Percentiles rank a stretch among this genome's conserved stretches.
phyloP scores from a whole-genome alignment of 441 rosid species.

The Mallotus japonicus region DNA sequence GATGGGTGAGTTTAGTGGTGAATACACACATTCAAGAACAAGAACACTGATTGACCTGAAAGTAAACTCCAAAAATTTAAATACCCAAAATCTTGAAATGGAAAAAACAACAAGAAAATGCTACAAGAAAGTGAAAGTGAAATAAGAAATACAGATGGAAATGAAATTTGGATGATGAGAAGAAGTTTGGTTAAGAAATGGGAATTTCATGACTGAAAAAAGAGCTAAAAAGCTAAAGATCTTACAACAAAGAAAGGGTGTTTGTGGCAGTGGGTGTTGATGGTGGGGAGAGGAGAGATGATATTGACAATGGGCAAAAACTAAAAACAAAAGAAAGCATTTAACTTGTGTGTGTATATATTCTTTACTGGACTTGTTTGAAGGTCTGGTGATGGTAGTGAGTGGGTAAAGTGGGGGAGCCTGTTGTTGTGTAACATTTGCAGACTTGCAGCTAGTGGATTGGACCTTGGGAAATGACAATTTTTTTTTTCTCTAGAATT shows the following conservation, averaged over 20 bases:
- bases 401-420: no score
- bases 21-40: neutral
- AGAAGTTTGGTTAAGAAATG: slow-evolving; percentile 22
- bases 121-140: slow-evolving; percentile 33
- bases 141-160: slow-evolving; percentile 24
- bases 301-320: neutral
- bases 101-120: neutral
- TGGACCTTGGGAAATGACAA: no score
- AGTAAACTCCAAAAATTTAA: neutral
- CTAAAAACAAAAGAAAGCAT: neutral
- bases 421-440: neutral
- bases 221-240: neutral
- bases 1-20: neutral
- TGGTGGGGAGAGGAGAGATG: neutral
- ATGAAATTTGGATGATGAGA: slow-evolving; percentile 9
- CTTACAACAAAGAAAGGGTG: neutral
- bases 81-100: slow-evolving; percentile 10
- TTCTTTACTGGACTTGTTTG: neutral
- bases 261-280: neutral
- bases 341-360: neutral
- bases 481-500: no score
- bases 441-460: no score
- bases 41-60: neutral
- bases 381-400: neutral
- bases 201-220: slow-evolving; percentile 24